phyloP scores from a whole-genome alignment of 2,329 filamentous ascomycete species.

The Hymenoscyphus infarciens region DNA sequence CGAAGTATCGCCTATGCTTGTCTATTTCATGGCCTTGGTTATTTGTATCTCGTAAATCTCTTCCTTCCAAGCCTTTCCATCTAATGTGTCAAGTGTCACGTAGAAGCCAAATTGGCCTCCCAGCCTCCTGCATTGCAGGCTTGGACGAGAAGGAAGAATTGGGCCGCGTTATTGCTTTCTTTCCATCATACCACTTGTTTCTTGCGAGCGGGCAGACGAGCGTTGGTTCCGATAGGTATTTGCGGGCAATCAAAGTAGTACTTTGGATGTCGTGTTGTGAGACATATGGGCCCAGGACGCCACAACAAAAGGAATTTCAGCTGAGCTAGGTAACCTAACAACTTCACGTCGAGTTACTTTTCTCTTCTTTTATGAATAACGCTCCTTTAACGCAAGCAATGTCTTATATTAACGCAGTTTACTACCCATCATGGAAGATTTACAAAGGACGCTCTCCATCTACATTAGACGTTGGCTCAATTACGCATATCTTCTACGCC shows the following conservation, averaged over 20 bases:
- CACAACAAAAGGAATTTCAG: not conserved
- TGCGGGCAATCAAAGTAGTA: not conserved
- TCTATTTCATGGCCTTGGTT: not conserved
- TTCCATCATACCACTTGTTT: not conserved
- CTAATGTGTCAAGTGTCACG: not conserved
- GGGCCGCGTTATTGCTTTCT: too few species aligned
- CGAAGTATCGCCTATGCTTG: not conserved
- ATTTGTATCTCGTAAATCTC: not conserved
- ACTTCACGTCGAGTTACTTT: too few species aligned
- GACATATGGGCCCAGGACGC: not conserved
- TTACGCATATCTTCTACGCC: slow-evolving; percentile 7
- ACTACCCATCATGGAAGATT: slow-evolving; percentile 8
- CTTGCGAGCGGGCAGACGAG: not conserved
- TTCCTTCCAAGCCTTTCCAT: not conserved
- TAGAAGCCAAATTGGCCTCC: not conserved
- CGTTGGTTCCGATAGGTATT: not conserved
- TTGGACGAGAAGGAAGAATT: too few species aligned
- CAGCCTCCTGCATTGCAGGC: not conserved
- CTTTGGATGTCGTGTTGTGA: not conserved
- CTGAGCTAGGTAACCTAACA: not conserved
- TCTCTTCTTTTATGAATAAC: too few species aligned
- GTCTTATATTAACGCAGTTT: slow-evolving; percentile 1
- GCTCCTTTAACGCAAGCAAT: not conserved
- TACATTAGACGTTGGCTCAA: not conserved
- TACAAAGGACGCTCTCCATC: slow-evolving; percentile 6